Evolutionary conservation across 2,329 filamentous ascomycete species (phyloP).

Genomic region (Catunica adiposa): DNA sequence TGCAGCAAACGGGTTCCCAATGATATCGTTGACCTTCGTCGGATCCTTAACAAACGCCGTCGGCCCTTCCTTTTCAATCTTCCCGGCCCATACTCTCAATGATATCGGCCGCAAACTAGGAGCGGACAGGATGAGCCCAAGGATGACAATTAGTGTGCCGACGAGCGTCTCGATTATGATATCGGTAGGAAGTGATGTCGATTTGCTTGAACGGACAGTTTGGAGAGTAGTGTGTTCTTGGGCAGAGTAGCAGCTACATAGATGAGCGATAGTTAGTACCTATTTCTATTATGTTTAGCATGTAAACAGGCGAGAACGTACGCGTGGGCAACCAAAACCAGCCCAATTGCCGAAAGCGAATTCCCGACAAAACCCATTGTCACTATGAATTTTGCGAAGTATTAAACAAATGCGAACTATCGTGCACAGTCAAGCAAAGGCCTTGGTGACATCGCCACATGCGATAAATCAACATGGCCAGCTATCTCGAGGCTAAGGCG

Average conservation of each 20-base stretch:
- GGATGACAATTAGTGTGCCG: conserved; percentile 62
- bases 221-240: conserved; percentile 75
- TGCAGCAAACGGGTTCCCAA: conserved; percentile 62
- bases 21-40: conserved; percentile 52
- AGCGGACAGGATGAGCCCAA: conserved; percentile 66
- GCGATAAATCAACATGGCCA: background rate
- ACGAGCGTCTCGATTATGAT: conserved; percentile 75
- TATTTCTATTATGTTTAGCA: conserved; percentile 10
- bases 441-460: background rate
- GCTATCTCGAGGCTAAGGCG: background rate
- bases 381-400: background rate
- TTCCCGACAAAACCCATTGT: conserved; percentile 8
- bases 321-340: conserved; percentile 73
- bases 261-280: background rate
- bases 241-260: conserved; percentile 83
- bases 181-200: conserved; percentile 55
- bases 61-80: conserved; percentile 57
- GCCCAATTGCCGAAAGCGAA: conserved; percentile 41
- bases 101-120: conserved; percentile 70
- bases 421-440: background rate
- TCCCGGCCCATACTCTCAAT: conserved; percentile 66
- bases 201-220: conserved; percentile 34
- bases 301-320: conserved; percentile 28
- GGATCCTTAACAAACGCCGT: conserved; percentile 43
- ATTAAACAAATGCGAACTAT: background rate